Base-by-base conservation (phyloP, 2,329 filamentous ascomycete genomes). In the Cladosporium sp. region DNA sequence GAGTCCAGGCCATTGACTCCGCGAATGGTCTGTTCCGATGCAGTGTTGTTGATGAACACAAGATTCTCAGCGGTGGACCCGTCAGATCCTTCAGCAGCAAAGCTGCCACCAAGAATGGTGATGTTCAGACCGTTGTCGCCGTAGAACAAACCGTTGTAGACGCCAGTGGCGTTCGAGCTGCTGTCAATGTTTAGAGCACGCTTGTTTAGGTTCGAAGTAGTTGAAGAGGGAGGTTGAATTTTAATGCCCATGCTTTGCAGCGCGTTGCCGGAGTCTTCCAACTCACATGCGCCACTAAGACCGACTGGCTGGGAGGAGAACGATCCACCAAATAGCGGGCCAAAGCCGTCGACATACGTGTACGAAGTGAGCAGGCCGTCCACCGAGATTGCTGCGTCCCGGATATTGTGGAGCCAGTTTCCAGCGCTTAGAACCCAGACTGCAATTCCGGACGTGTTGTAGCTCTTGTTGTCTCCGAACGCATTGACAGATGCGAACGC, bases 61-160 rank as follows among this genome's bases (percentile, higher is more conserved):
- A 99, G 77, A 66, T 97, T 97, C 63, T 91, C 80, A 60, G 97
- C 80, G 4, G 80, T 79, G 3, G 87, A 85, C 20, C 86, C 89
- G 64, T 92, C 83, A 7, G 81, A 81, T 13, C 83, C 83, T 28
- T 79, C 83, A 1, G 90, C 86, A 7, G 83, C 83, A 70, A 99
- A 99, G 66, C 91, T 90, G 1, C 94, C 94, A 49, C 87, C 94
- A 25, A 97, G 79, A 37, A 97, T 83, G 0, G 94, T 97, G 57
- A 95, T 80, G 72, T 97, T 97, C 62, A 84, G 82, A 58, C 77
- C 78, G 61, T 84, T 83, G 15, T 81, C 78, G 37, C 81, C 83
- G 71, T 96, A 91, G 69, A 95, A 96, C 2, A 86, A 75, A 28
- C 91, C 94, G 7, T 89, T 84, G 20, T 87, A 79, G n/a, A 96